Percentiles rank a stretch among this genome's conserved stretches.
Evolutionary conservation across 2,329 filamentous ascomycete species (phyloP).

Genomic region (Rhexocercosporidium sp.): DNA sequence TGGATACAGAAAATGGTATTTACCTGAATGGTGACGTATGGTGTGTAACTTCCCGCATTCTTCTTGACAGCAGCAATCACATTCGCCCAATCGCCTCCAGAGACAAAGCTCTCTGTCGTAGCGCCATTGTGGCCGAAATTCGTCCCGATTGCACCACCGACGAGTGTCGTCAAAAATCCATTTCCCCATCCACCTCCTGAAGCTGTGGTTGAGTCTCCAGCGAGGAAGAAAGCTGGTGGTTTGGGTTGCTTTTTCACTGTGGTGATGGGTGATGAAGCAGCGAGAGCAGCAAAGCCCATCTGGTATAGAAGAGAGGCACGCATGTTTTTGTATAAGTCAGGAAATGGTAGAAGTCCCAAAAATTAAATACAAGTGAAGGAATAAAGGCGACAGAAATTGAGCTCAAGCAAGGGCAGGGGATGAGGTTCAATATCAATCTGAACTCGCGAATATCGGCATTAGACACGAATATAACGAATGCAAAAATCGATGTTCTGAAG

Average conservation of each 20-base stretch:
- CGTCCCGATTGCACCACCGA: slow-evolving; percentile 47
- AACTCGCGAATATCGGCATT: neutral
- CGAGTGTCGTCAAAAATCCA: slow-evolving; percentile 54
- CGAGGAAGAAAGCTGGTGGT: slow-evolving; percentile 47
- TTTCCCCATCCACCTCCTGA: slow-evolving; percentile 49
- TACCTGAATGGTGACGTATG: slow-evolving; percentile 57
- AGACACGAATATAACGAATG: neutral
- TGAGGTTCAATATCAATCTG: neutral
- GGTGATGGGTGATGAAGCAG: neutral
- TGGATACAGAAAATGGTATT: too few relatives aligned
- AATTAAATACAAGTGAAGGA: neutral
- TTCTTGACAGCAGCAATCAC: slow-evolving; percentile 47
- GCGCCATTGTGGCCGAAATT: slow-evolving; percentile 54
- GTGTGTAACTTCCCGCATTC: slow-evolving; percentile 42
- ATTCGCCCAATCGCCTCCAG: slow-evolving; percentile 51
- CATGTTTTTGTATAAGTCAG: neutral
- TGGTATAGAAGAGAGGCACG: slow-evolving; percentile 2
- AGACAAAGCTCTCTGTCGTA: slow-evolving; percentile 54
- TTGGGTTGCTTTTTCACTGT: slow-evolving; percentile 21
- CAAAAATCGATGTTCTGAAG: neutral
- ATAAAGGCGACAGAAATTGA: neutral
- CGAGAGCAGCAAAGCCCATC: neutral
- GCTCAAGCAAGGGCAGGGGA: neutral
- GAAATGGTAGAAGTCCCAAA: neutral
- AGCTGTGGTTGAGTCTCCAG: slow-evolving; percentile 50